Percentiles rank a stretch among this genome's conserved stretches.
Conservation (phyloP, 768 basidiomycete species). For the Naganishia randhawae region DNA sequence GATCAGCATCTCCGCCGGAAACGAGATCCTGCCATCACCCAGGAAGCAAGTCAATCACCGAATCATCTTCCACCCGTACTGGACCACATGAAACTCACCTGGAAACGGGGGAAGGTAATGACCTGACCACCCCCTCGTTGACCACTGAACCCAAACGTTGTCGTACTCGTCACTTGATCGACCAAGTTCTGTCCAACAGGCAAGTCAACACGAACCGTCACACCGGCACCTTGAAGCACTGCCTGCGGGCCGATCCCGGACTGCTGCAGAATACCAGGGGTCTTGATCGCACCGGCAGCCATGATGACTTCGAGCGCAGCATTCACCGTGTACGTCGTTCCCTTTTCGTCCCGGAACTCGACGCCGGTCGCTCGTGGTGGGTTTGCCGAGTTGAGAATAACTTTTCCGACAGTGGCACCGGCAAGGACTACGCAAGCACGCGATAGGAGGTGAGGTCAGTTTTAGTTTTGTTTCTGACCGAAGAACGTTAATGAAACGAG, state of each 20-base stretch:
- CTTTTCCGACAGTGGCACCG: slow-evolving; percentile 38
- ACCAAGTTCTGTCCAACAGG: slow-evolving; percentile 44
- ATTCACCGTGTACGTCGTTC: slow-evolving; percentile 36
- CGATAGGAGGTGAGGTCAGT: neutral
- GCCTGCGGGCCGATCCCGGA: slow-evolving; percentile 40
- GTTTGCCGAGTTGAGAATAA: slow-evolving; percentile 34
- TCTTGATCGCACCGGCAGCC: slow-evolving; percentile 41
- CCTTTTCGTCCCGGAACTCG: slow-evolving; percentile 36
- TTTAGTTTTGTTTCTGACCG: no score
- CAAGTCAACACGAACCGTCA: slow-evolving; percentile 37
- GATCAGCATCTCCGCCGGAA: slow-evolving; percentile 32
- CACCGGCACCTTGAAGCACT: slow-evolving; percentile 36
- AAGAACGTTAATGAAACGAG: neutral
- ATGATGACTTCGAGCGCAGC: slow-evolving; percentile 45
- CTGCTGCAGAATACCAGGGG: slow-evolving; percentile 42
- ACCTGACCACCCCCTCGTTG: slow-evolving; percentile 33
- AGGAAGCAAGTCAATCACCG: slow-evolving; percentile 1
- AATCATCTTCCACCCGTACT: neutral
- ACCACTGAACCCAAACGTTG: slow-evolving; percentile 31
- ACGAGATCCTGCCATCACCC: slow-evolving; percentile 31
- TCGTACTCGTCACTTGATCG: slow-evolving; percentile 43
- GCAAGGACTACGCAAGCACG: slow-evolving; percentile 32
- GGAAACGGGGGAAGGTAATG: slow-evolving; percentile 36
- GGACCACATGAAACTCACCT: slow-evolving; percentile 17
- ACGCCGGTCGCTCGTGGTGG: slow-evolving; percentile 39